Evolutionary conservation across 2,329 filamentous ascomycete genomes (phyloP).

Genomic region (Leptographium lundbergii): DNA sequence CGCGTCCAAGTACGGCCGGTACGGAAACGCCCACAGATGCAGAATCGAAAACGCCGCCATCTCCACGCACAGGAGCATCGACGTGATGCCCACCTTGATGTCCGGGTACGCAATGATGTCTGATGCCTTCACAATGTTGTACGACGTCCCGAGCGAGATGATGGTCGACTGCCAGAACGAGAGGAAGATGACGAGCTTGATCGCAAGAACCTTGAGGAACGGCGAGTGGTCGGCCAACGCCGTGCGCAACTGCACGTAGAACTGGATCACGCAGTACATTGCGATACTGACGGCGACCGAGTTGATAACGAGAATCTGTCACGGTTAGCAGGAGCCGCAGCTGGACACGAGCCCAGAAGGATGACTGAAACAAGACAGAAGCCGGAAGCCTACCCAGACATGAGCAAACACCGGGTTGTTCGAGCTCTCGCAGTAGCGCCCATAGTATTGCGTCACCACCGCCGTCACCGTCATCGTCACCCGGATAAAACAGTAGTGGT

Average conservation of each 20-base stretch:
- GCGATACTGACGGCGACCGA: conserved; percentile 62
- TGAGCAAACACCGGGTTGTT: conserved; percentile 70
- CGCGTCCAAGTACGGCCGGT: conserved; percentile 48
- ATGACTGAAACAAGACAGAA: no score
- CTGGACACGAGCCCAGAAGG: neutral
- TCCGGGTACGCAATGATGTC: conserved; percentile 56
- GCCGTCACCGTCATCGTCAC: conserved; percentile 70
- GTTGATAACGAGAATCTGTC: conserved; percentile 53
- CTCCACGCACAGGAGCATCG: conserved; percentile 66
- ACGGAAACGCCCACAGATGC: conserved; percentile 75
- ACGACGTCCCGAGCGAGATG: conserved; percentile 40
- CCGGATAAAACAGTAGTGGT: conserved; percentile 76
- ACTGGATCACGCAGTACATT: conserved; percentile 83
- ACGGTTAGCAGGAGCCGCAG: neutral
- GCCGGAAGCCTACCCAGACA: conserved; percentile 51
- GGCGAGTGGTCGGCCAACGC: conserved; percentile 58
- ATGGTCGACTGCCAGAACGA: conserved; percentile 68
- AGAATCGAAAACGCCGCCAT: conserved; percentile 72
- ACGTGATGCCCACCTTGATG: conserved; percentile 69
- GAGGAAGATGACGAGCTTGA: conserved; percentile 85
- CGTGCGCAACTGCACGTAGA: conserved; percentile 64
- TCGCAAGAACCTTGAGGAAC: conserved; percentile 70
- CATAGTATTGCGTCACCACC: conserved; percentile 56
- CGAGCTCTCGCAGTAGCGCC: conserved; percentile 66
- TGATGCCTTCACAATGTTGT: conserved; percentile 50